Conservation (phyloP, 495 filamentous ascomycete species). For the Talaromyces thailandensis region DNA sequence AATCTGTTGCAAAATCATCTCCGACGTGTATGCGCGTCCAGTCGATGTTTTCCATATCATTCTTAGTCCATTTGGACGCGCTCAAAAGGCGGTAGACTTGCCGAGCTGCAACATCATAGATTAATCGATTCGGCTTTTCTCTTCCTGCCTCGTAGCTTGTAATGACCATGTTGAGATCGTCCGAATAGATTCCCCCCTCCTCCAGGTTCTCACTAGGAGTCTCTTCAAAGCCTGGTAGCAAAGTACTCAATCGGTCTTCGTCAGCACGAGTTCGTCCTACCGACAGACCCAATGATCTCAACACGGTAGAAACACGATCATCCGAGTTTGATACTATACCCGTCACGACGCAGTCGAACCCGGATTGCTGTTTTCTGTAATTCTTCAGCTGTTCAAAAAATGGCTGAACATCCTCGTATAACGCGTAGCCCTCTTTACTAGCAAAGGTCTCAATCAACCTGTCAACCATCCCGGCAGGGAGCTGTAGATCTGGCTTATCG, state of each 20-base stretch:
- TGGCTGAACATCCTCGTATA: constrained; percentile 43
- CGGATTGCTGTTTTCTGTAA: constrained; percentile 8
- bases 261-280: constrained; percentile 36
- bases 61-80: neutral
- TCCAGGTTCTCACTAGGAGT: constrained; percentile 6
- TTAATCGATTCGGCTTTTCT: constrained; percentile 54
- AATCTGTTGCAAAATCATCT: constrained; percentile 58
- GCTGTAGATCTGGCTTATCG: neutral
- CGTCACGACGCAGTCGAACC: constrained; percentile 34
- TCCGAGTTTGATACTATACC: constrained; percentile 77
- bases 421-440: constrained; percentile 48
- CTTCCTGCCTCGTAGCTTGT: constrained; percentile 66
- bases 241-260: constrained; percentile 20
- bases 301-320: constrained; percentile 52
- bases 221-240: constrained; percentile 33
- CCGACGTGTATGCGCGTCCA: constrained; percentile 57
- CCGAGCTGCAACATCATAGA: constrained; percentile 54
- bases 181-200: neutral
- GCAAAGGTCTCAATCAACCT: constrained; percentile 53
- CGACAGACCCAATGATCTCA: constrained; percentile 50
- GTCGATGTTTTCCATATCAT: constrained; percentile 5
- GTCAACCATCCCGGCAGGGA: constrained; percentile 40
- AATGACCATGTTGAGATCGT: constrained; percentile 56
- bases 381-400: constrained; percentile 40
- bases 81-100: constrained; percentile 10